Conservation (phyloP, 306 rosid species). For the Inga oerstediana region DNA sequence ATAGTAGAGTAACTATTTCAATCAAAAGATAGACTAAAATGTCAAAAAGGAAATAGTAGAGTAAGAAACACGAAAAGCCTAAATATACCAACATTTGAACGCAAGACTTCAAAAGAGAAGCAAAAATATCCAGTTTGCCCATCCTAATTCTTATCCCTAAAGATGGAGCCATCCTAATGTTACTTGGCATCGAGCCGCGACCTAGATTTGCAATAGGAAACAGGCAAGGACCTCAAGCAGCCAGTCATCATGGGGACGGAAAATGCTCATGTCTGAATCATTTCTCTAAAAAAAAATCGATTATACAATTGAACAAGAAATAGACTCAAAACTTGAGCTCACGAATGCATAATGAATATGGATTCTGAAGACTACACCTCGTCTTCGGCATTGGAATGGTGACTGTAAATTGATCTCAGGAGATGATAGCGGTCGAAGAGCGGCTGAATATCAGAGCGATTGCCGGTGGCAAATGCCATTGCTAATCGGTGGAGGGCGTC, state of each 20-base stretch:
- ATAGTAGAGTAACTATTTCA: not conserved
- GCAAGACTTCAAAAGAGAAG: not conserved
- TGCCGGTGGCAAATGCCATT: constrained; percentile 86
- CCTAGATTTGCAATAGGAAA: constrained; percentile 26
- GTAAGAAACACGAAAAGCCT: constrained; percentile 2
- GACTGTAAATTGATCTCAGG: constrained; percentile 81
- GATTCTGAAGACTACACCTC: constrained; percentile 64
- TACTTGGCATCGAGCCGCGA: not conserved
- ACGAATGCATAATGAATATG: constrained; percentile 1
- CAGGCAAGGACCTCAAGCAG: constrained; percentile 1
- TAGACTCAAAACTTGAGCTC: constrained; percentile 3
- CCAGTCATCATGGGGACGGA: not conserved
- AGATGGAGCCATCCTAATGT: not conserved
- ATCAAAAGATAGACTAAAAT: not conserved
- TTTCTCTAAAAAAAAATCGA: not conserved
- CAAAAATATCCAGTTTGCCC: not conserved
- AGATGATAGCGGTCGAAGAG: constrained; percentile 78
- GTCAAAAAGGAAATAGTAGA: constrained; percentile 7
- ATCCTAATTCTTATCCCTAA: constrained; percentile 4
- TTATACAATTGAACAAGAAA: constrained; percentile 18
- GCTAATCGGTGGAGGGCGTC: constrained; percentile 84
- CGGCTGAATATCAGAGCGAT: constrained; percentile 65
- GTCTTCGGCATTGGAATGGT: constrained; percentile 99
- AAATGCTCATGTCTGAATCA: constrained; percentile 7
- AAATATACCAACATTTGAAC: not conserved